Conservation (phyloP, 2,329 filamentous ascomycete species). For the Arthrobotrys entomopaga region DNA sequence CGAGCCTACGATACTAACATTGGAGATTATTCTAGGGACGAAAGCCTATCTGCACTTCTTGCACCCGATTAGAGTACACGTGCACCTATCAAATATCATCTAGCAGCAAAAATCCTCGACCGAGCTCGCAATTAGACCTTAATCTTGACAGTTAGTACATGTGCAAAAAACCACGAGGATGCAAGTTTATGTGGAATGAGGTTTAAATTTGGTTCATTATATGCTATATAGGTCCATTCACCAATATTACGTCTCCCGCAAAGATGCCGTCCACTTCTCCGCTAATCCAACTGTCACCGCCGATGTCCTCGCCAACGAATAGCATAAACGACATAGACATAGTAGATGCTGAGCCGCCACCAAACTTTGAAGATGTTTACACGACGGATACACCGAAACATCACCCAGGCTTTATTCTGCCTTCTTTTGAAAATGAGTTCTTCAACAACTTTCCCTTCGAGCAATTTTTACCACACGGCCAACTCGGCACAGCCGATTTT, state of each 20-base stretch:
- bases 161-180: background rate
- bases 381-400: background rate
- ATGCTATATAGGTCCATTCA: conserved; percentile 1
- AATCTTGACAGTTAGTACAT: conserved; percentile 8
- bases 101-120: conserved; percentile 13
- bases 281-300: conserved; percentile 22
- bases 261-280: conserved; percentile 8
- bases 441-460: conserved; percentile 29
- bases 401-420: conserved; percentile 2
- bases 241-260: conserved; percentile 6
- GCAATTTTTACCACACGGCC: conserved; percentile 21
- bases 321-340: conserved; percentile 15
- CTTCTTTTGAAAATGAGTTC: conserved; percentile 26
- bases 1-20: background rate
- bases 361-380: conserved; percentile 1
- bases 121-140: background rate
- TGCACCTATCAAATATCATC: conserved; percentile 20
- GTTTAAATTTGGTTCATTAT: no score
- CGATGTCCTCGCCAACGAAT: conserved; percentile 5
- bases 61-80: conserved; percentile 23
- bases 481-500: conserved; percentile 12
- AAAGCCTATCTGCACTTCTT: conserved; percentile 24
- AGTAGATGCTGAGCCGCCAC: conserved; percentile 2
- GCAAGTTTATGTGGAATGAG: no score
- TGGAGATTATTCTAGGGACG: conserved; percentile 9